phyloP scores from a whole-genome alignment of 768 basidiomycete genomes.

The Serpula lacrymans region DNA sequence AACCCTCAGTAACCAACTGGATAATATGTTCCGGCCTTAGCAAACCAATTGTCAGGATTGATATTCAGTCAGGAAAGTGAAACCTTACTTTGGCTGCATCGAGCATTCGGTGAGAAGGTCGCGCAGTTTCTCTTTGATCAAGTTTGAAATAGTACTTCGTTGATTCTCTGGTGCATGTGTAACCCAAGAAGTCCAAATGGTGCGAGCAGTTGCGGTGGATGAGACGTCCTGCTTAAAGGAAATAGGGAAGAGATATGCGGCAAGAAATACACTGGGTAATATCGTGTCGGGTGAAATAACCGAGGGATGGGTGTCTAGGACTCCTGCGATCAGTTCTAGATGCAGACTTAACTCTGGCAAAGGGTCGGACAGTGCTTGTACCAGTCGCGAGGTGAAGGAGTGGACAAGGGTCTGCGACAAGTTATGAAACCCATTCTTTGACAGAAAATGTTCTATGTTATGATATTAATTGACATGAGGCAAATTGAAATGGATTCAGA shows the following conservation, averaged over 20 bases:
- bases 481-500: slow-evolving; percentile 3
- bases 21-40: slow-evolving; percentile 48
- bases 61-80: slow-evolving; percentile 18
- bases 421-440: slow-evolving; percentile 26
- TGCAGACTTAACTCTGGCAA: slow-evolving; percentile 21
- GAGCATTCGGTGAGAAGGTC: slow-evolving; percentile 37
- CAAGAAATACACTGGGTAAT: slow-evolving; percentile 44
- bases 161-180: slow-evolving; percentile 17
- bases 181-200: slow-evolving; percentile 30
- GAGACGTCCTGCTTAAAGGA: slow-evolving; percentile 19
- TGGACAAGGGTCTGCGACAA: slow-evolving; percentile 31
- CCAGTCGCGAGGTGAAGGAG: slow-evolving; percentile 34
- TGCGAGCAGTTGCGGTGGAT: slow-evolving; percentile 15
- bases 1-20: slow-evolving; percentile 29
- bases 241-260: slow-evolving; percentile 45
- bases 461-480: not conserved
- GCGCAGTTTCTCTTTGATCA: slow-evolving; percentile 41
- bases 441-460: slow-evolving; percentile 25
- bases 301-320: slow-evolving; percentile 21
- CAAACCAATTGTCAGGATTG: slow-evolving; percentile 30
- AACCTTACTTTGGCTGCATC: slow-evolving; percentile 29
- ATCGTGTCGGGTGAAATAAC: slow-evolving; percentile 17
- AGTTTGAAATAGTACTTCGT: slow-evolving; percentile 22
- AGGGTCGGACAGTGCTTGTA: slow-evolving; percentile 27
- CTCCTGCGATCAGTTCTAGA: slow-evolving; percentile 31